Percentiles rank a stretch among this genome's conserved stretches.
Evolutionary conservation across 768 basidiomycete species (phyloP).

Genomic region (Myochromella boudieri): DNA sequence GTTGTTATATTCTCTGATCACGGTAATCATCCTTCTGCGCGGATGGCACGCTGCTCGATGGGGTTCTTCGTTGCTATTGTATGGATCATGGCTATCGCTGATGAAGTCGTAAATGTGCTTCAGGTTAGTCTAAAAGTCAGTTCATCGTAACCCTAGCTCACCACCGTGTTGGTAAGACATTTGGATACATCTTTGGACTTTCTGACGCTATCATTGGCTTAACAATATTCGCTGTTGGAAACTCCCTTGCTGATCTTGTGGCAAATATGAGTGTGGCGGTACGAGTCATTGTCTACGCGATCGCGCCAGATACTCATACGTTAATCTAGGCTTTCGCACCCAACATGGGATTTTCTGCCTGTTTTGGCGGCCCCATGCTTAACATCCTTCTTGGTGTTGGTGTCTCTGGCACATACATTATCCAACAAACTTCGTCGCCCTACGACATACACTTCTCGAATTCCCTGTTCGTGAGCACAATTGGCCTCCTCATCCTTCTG

Average conservation of each 20-base stretch:
- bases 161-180: constrained; percentile 55
- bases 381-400: constrained; percentile 92
- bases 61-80: constrained; percentile 90
- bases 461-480: constrained; percentile 80
- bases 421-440: constrained; percentile 57
- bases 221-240: constrained; percentile 95
- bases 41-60: constrained; percentile 79
- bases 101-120: constrained; percentile 90
- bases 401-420: constrained; percentile 86
- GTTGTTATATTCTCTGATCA: constrained; percentile 61
- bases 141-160: neutral
- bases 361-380: constrained; percentile 92
- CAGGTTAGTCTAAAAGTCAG: constrained; percentile 50
- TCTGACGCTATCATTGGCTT: constrained; percentile 97
- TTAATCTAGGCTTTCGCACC: constrained; percentile 70
- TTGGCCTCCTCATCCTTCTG: constrained; percentile 80
- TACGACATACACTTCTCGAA: constrained; percentile 77
- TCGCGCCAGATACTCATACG: too few relatives aligned
- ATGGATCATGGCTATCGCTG: constrained; percentile 98
- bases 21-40: constrained; percentile 54
- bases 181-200: constrained; percentile 91
- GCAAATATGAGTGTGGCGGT: constrained; percentile 96
- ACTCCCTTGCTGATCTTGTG: constrained; percentile 94
- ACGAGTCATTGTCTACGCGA: constrained; percentile 30
- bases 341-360: constrained; percentile 94